phyloP scores from a whole-genome alignment of 23 red algal genomes.

The Chondrus crispus region DNA sequence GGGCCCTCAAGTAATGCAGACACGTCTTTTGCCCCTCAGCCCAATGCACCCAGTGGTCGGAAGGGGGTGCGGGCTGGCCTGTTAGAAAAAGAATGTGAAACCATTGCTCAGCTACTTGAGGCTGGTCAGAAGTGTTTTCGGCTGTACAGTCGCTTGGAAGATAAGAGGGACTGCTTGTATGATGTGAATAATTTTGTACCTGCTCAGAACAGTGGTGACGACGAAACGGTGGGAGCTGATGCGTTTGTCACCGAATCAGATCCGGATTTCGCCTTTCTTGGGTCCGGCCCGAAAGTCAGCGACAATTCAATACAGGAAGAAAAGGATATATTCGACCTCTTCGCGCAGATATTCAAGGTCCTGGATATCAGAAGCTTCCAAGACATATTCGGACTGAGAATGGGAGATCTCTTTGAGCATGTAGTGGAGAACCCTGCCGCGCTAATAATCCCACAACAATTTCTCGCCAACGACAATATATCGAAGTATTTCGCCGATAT shows the following conservation, averaged over 20 bases:
- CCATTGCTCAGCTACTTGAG: slow-evolving; percentile 56
- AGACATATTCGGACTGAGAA: slow-evolving; percentile 81
- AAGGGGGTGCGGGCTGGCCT: slow-evolving; percentile 34
- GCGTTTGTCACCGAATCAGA: not conserved
- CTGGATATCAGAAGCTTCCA: slow-evolving; percentile 86
- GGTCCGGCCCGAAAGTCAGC: not conserved
- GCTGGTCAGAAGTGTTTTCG: slow-evolving; percentile 70
- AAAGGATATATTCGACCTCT: slow-evolving; percentile 86
- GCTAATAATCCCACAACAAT: slow-evolving; percentile 90
- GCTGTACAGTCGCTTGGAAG: slow-evolving; percentile 56
- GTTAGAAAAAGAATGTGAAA: slow-evolving; percentile 76
- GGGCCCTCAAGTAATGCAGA: not conserved
- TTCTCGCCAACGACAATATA: slow-evolving; percentile 81
- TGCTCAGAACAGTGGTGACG: not conserved
- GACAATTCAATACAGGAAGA: slow-evolving; percentile 48
- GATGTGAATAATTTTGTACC: slow-evolving; percentile 33
- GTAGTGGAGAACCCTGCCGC: slow-evolving; percentile 76
- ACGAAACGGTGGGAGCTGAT: not conserved
- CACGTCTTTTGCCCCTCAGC: not conserved
- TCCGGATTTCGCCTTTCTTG: not conserved
- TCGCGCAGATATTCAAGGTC: slow-evolving; percentile 95
- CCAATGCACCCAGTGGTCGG: not conserved
- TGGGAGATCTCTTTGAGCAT: slow-evolving; percentile 74
- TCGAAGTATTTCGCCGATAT: slow-evolving; percentile 96
- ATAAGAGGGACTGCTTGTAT: no score